Base-by-base conservation (phyloP, 257 asterid species). In the Ophiorrhiza pumila region DNA sequence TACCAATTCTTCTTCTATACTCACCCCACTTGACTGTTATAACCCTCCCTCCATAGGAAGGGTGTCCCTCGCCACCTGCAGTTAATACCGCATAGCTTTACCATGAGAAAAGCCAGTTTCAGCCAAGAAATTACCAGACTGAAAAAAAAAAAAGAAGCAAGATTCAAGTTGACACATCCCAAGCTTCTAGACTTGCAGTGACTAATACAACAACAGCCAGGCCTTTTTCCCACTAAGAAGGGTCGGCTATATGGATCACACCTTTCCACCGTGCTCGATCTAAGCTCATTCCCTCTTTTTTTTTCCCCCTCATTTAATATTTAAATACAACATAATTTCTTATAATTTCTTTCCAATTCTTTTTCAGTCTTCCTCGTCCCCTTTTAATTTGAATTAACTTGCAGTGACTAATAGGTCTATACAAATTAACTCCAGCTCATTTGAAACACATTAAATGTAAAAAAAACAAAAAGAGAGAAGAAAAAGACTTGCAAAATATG, bases 21-120 rank as follows among this genome's bases (percentile, higher is more conserved):
- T 85, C 96, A 23, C 91, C 96, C 84, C 91, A 74, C 65, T 88
- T 91, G 14, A 94, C 89, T 0, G 90, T 86, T 71, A 94, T 91
- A 41, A 94, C 96, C 85, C 96, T 81, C 23, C 98, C 97, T 27
- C 82, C 87, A 52, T 76, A 87, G 3, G 87, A 68, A 68, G 79
- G 84, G 55, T 84, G 83, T 25, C 85, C 84, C 55, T 86, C 92
- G 41, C 87, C 94, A 65, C 88, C 98, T 93, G 88, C 77, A 69
- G 55, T 27, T 0, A 35, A 52, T 47, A 68, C n/a, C 71, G 27
- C 34, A 20, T 4, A 2, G 50, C 37, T 22, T 15, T 5, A 45
- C 25, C 46, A 37, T n/a, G n/a, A 39, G 3, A 61, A 41, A 29
- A 27, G 23, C 23, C 32, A 31, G 32, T 49, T 35, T 20, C 17